These are phyloP conservation scores for Schrenkiella parvula DNA, from an alignment of 345 rosid species.

Conservation along the genomic window DNA sequence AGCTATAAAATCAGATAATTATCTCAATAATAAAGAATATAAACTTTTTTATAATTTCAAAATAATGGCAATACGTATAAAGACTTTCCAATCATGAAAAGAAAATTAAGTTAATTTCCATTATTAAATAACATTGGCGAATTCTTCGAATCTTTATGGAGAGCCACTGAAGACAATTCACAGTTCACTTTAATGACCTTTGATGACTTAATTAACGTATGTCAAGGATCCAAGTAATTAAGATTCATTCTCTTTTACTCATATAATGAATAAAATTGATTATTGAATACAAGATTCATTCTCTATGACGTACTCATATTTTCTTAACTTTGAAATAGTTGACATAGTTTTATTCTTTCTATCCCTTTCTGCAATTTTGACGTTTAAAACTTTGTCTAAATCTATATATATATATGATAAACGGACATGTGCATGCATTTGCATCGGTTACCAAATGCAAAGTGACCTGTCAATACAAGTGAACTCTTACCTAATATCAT, in stretches of 20 bases:
- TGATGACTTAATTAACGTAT: background rate
- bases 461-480: slow-evolving; percentile 7
- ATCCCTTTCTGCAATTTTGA: background rate
- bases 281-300: background rate
- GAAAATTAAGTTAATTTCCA: background rate
- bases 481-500: slow-evolving; percentile 4
- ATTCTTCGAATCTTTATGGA: background rate
- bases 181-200: background rate
- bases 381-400: background rate
- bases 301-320: background rate
- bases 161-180: background rate
- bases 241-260: background rate
- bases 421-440: slow-evolving; percentile 14
- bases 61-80: background rate
- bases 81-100: background rate
- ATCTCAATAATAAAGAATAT: background rate
- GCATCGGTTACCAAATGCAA: slow-evolving; percentile 1
- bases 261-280: background rate
- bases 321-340: background rate
- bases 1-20: background rate
- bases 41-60: background rate
- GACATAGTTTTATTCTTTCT: background rate
- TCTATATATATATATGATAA: background rate
- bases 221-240: background rate
- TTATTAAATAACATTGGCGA: background rate